A percentile compares a stretch with the other conserved stretches of the same genome.
Evolutionary conservation across 176 grass and related monocot genomes (phyloP).

Genomic region (Eragrostis curvula): DNA sequence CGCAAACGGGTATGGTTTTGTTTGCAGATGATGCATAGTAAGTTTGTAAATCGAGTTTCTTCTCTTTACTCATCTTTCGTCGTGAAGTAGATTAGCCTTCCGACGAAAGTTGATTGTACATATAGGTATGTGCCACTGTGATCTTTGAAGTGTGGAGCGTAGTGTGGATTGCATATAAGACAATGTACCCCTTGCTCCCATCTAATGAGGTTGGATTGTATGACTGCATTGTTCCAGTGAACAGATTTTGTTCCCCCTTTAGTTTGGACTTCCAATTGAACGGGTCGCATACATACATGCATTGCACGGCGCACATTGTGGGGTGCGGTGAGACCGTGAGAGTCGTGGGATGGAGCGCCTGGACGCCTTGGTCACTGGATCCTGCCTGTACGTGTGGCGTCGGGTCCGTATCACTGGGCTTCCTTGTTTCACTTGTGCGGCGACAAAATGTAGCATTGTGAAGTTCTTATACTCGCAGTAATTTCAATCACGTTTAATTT

Average conservation of each 20-base stretch:
- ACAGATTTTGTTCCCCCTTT: not conserved
- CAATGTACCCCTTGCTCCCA: not conserved
- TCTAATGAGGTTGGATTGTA: not conserved
- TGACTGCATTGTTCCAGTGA: not conserved
- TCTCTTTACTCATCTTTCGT: slow-evolving; percentile 37
- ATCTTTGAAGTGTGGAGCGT: slow-evolving; percentile 12
- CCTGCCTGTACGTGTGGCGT: too few relatives aligned
- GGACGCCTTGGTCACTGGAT: too few relatives aligned
- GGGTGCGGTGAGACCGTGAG: too few relatives aligned
- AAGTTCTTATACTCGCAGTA: too few relatives aligned
- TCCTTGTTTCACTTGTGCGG: too few relatives aligned
- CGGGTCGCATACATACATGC: too few relatives aligned
- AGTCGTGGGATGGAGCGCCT: too few relatives aligned
- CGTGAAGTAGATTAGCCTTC: slow-evolving; percentile 45
- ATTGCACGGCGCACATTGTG: too few relatives aligned
- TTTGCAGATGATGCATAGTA: slow-evolving; percentile 67
- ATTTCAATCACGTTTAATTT: too few relatives aligned
- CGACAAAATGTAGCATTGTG: too few relatives aligned
- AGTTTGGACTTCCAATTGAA: too few relatives aligned
- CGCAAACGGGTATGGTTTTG: slow-evolving; percentile 44
- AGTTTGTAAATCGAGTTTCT: slow-evolving; percentile 75
- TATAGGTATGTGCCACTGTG: slow-evolving; percentile 33
- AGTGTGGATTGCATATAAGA: not conserved
- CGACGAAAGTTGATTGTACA: slow-evolving; percentile 62
- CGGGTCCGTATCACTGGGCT: too few relatives aligned